phyloP scores from a whole-genome alignment of 768 basidiomycete species.

The Tylopilus intermedius region DNA sequence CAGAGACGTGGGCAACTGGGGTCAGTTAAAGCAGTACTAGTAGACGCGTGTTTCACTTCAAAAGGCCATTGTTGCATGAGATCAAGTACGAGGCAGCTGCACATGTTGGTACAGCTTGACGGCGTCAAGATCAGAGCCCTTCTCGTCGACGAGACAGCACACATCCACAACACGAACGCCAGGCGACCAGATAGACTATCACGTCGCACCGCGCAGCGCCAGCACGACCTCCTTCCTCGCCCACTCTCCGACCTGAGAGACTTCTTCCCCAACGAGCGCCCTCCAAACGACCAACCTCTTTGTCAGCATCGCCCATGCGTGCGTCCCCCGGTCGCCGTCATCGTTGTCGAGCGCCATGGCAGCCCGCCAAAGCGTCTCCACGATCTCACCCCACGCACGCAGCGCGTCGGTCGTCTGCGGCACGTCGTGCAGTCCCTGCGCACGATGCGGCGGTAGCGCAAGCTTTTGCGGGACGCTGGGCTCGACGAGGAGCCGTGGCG shows the following conservation, averaged over 20 bases:
- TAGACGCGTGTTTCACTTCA: too few species aligned
- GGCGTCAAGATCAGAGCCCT: too few species aligned
- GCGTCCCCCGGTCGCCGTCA: constrained; percentile 1
- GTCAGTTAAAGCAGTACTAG: too few species aligned
- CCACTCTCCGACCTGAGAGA: constrained; percentile 48
- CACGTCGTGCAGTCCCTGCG: constrained; percentile 35
- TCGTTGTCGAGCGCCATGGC: constrained; percentile 17
- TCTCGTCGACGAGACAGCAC: too few species aligned
- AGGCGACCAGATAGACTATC: neutral
- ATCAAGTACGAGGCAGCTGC: too few species aligned
- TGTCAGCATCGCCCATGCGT: constrained; percentile 52
- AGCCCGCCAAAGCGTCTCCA: constrained; percentile 43
- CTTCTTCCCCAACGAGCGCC: constrained; percentile 37
- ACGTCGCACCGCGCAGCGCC: constrained; percentile 1
- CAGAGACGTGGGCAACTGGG: too few species aligned
- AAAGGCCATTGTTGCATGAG: too few species aligned
- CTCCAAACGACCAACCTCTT: constrained; percentile 55
- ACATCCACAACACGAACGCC: too few species aligned
- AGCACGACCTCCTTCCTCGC: constrained; percentile 32
- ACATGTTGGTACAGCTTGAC: too few species aligned
- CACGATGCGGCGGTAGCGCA: constrained; percentile 30
- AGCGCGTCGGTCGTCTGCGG: constrained; percentile 27
- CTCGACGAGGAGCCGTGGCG: neutral
- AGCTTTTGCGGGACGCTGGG: constrained; percentile 1
- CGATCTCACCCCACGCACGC: constrained; percentile 44